phyloP scores from a whole-genome alignment of 768 basidiomycete species.

The Solioccasus polychromus region DNA sequence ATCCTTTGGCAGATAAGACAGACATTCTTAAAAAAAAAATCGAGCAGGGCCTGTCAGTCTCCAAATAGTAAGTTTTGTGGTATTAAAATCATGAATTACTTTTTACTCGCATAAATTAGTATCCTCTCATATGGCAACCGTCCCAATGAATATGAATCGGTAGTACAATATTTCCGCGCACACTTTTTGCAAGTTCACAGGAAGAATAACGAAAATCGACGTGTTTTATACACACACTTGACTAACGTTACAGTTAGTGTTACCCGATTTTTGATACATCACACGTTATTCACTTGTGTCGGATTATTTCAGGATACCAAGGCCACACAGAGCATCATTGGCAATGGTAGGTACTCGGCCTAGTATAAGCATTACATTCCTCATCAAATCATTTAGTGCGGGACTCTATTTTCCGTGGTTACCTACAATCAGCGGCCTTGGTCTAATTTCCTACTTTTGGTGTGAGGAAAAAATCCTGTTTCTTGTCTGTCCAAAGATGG shows the following conservation, averaged over 20 bases:
- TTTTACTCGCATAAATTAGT: constrained; percentile 35
- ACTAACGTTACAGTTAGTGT: constrained; percentile 72
- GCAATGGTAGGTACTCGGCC: constrained; percentile 54
- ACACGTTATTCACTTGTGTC: constrained; percentile 2
- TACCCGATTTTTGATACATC: not conserved
- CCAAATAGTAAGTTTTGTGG: constrained; percentile 70
- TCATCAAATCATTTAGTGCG: constrained; percentile 43
- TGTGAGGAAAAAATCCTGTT: not conserved
- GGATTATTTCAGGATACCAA: constrained; percentile 61
- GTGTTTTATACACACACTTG: constrained; percentile 79
- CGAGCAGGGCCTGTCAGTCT: constrained; percentile 63
- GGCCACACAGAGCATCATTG: constrained; percentile 79
- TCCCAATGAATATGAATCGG: constrained; percentile 77
- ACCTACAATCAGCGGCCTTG: constrained; percentile 67
- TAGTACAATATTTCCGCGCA: constrained; percentile 82
- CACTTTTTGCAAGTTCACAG: constrained; percentile 81
- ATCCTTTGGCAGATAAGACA: constrained; percentile 56
- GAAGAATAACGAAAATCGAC: constrained; percentile 73
- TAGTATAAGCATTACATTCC: not conserved
- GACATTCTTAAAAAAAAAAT: constrained; percentile 75
- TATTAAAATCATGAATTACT: not conserved
- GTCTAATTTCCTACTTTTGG: constrained; percentile 39
- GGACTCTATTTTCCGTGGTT: constrained; percentile 74
- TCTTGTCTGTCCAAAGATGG: constrained; percentile 8
- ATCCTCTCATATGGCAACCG: constrained; percentile 82